Base-by-base conservation (phyloP, 164 flowering plant genomes). In the Annona squamosa region DNA sequence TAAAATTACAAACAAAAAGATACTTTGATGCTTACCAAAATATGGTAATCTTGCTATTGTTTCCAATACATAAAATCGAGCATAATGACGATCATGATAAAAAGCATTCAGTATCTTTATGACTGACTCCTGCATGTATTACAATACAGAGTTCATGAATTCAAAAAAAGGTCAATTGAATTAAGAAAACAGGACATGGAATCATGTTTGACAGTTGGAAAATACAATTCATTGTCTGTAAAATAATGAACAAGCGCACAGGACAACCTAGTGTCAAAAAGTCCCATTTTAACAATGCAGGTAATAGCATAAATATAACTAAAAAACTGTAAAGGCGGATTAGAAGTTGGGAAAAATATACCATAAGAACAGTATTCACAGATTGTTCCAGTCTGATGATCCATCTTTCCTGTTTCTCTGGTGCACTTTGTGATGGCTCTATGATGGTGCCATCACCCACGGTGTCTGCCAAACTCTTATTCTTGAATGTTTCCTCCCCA, bases 1-100 rank as follows among this genome's bases (percentile, higher is more conserved):
- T 3, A 71, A 43, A 19, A 71, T n/a, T n/a, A 46, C 10, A 18
- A 9, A 46, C 56, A n/a, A 41, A 67, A 52, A 67, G 57, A 68
- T 45, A 59, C 10, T 47, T n/a, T 7, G 48, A 56, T 9, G 74
- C 90, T 84, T 77, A 95, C 99, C 97, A 79, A 96, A 96, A 82
- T 96, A 96, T 74, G 99, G 99, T 72, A 96, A 97, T 81, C 98
- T 87, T 56, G 99, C 99, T 76, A 96, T 91, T 18, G 98, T 96
- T 83, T 96, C 99, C 74, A 93, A 84, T 1, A 96, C 98, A 87
- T 79, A 96, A 81, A 96, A 96, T 77, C 98, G 89, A 48, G 97
- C 86, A 85, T 90, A 93, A 69, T 88, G 17, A 44, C 97, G 87
- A 44, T 91, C 97, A 75, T 71, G 90, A 76, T 96, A 93, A 80